A percentile compares a stretch with the other conserved stretches of the same genome.
phyloP scores from a whole-genome alignment of 306 rosid genomes.

The Lathyrus oleraceus region DNA sequence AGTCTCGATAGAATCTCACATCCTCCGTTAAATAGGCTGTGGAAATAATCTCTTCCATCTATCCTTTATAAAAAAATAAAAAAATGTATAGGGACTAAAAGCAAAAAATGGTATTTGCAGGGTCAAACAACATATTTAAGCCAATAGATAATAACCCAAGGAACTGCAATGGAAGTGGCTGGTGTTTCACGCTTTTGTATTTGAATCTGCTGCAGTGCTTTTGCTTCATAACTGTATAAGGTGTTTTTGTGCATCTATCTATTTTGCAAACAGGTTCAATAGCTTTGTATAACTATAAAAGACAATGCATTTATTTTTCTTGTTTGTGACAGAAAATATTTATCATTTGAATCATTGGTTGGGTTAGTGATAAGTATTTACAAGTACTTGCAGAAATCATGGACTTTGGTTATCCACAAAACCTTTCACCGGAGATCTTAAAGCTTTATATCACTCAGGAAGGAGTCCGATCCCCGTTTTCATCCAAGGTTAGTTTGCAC shows the following conservation, averaged over 20 bases:
- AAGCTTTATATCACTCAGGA: constrained; percentile 96
- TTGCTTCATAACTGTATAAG: constrained; percentile 17
- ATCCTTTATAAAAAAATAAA: background rate
- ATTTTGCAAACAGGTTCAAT: background rate
- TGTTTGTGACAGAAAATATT: constrained; percentile 12
- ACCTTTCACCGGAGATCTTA: constrained; percentile 94
- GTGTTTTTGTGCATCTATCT: constrained; percentile 25
- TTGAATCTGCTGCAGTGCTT: constrained; percentile 19
- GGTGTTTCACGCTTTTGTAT: background rate
- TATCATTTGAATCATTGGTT: constrained; percentile 30
- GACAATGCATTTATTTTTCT: background rate
- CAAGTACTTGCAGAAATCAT: constrained; percentile 71
- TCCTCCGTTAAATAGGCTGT: too few species aligned
- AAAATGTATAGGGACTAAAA: background rate
- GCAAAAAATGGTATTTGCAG: constrained; percentile 6
- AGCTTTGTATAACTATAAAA: constrained; percentile 18
- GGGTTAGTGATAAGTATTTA: constrained; percentile 22
- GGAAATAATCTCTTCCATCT: too few species aligned
- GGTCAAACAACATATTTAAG: background rate
- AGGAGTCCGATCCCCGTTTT: constrained; percentile 98
- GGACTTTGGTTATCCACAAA: constrained; percentile 99
- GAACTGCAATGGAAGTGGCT: constrained; percentile 12
- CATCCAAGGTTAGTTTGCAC: constrained; percentile 77
- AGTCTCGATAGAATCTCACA: too few species aligned
- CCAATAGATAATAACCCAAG: constrained; percentile 5